phyloP scores from a whole-genome alignment of 2,329 filamentous ascomycete species.

The Microcyclosporella mali region DNA sequence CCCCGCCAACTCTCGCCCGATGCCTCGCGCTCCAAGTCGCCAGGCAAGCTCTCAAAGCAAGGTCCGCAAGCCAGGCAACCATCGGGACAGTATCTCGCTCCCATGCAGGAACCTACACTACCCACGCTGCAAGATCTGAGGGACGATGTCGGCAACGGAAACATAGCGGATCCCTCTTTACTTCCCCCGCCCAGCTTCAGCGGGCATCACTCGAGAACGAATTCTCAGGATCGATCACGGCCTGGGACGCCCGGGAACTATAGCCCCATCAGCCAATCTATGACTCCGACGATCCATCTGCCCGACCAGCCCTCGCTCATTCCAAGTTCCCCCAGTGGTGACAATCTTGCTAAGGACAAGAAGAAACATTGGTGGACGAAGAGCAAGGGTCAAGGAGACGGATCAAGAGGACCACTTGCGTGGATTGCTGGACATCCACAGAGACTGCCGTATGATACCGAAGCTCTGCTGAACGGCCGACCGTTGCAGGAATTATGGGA shows the following conservation, averaged over 20 bases:
- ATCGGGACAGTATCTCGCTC: slow-evolving; percentile 14
- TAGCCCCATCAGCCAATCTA: slow-evolving; percentile 17
- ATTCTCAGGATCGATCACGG: slow-evolving; percentile 17
- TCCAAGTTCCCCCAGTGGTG: slow-evolving; percentile 8
- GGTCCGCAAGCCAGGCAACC: slow-evolving; percentile 13
- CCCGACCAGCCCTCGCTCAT: slow-evolving; percentile 14
- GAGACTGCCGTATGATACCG: slow-evolving; percentile 51
- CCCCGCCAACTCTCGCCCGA: slow-evolving; percentile 14
- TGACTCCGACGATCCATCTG: slow-evolving; percentile 20
- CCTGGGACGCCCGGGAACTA: slow-evolving; percentile 17
- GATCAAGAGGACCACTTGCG: slow-evolving; percentile 39
- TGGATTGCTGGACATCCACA: slow-evolving; percentile 56
- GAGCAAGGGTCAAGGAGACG: slow-evolving; percentile 28
- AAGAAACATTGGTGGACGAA: slow-evolving; percentile 29
- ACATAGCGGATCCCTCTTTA: slow-evolving; percentile 5
- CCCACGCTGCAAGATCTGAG: slow-evolving; percentile 22
- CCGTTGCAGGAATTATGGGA: slow-evolving; percentile 58
- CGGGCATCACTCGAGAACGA: slow-evolving; percentile 14
- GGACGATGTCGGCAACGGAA: slow-evolving; percentile 10
- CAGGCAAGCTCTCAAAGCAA: slow-evolving; percentile 20
- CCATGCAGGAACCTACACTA: slow-evolving; percentile 9
- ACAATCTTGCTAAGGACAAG: slow-evolving; percentile 24
- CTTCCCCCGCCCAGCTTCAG: slow-evolving; percentile 17
- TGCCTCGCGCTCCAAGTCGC: slow-evolving; percentile 14
- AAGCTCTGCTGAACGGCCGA: slow-evolving; percentile 45